Evolutionary conservation across 176 grass and related monocot genomes (phyloP).

Genomic region (Carex cristatella): DNA sequence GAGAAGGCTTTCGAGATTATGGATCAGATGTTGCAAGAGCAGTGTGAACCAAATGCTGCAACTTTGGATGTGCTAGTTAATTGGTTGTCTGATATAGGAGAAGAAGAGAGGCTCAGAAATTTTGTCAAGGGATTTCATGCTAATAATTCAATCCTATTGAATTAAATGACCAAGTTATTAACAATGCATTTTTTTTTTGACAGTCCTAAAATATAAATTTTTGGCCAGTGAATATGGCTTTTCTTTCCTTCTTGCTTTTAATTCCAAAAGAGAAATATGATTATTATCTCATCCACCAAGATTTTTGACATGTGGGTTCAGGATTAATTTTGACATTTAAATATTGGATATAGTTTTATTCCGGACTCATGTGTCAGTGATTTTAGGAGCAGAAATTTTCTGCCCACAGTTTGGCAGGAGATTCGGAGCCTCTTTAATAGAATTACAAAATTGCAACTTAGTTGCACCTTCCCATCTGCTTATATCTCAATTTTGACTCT

Average conservation of each 20-base stretch:
- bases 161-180: neutral
- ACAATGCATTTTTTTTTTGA: neutral
- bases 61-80: conserved; percentile 66
- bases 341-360: too few relatives aligned
- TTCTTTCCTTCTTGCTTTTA: neutral
- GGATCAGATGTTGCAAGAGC: conserved; percentile 57
- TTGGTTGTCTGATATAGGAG: conserved; percentile 61
- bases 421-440: neutral
- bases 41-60: conserved; percentile 52
- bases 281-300: neutral
- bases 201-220: neutral
- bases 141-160: neutral
- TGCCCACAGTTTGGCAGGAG: too few relatives aligned
- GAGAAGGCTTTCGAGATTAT: conserved; percentile 62
- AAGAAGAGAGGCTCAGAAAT: conserved; percentile 46
- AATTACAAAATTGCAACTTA: neutral
- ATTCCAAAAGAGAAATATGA: neutral
- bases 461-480: conserved; percentile 13
- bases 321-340: too few relatives aligned
- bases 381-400: too few relatives aligned
- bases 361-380: too few relatives aligned
- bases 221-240: neutral
- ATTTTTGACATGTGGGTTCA: neutral
- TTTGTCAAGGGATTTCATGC: conserved; percentile 35
- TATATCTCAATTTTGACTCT: neutral